Conservation (phyloP, 768 basidiomycete species). For the Obba rivulosa region DNA sequence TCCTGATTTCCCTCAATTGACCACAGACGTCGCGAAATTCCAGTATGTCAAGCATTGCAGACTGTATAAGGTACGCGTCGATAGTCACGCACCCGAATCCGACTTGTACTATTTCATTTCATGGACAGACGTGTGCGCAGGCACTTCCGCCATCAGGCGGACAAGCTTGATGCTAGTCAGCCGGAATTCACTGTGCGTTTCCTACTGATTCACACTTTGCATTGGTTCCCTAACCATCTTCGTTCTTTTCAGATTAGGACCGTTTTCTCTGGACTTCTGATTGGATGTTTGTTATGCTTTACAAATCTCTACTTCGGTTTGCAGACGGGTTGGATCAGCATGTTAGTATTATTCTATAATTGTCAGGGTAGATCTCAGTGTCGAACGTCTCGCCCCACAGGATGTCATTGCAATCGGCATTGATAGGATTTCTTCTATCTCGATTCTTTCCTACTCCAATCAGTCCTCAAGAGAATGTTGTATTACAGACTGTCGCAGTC, state of each 20-base stretch:
- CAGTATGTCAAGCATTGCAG: constrained; percentile 3
- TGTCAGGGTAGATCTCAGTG: neutral
- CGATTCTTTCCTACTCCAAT: constrained; percentile 65
- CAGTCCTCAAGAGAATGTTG: constrained; percentile 89
- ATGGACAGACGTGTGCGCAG: constrained; percentile 6
- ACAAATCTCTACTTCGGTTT: constrained; percentile 88
- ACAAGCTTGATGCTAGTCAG: constrained; percentile 10
- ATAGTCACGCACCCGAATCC: too few species aligned
- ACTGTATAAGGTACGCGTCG: constrained; percentile 7
- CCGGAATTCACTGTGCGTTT: constrained; percentile 14
- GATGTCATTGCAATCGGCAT: constrained; percentile 94
- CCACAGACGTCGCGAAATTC: too few species aligned
- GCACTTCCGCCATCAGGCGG: constrained; percentile 3
- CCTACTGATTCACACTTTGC: neutral
- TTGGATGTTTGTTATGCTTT: constrained; percentile 85
- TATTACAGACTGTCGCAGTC: constrained; percentile 92
- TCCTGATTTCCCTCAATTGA: too few species aligned
- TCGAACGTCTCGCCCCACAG: constrained; percentile 30
- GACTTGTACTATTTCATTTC: neutral
- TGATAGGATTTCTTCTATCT: constrained; percentile 87
- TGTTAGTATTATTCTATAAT: constrained; percentile 41
- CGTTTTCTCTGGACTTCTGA: constrained; percentile 70
- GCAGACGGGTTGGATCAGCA: constrained; percentile 88
- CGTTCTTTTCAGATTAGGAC: constrained; percentile 34
- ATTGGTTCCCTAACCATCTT: neutral